Base-by-base conservation (phyloP, 2,329 filamentous ascomycete genomes). In the Pestalotiopsis sp. region DNA sequence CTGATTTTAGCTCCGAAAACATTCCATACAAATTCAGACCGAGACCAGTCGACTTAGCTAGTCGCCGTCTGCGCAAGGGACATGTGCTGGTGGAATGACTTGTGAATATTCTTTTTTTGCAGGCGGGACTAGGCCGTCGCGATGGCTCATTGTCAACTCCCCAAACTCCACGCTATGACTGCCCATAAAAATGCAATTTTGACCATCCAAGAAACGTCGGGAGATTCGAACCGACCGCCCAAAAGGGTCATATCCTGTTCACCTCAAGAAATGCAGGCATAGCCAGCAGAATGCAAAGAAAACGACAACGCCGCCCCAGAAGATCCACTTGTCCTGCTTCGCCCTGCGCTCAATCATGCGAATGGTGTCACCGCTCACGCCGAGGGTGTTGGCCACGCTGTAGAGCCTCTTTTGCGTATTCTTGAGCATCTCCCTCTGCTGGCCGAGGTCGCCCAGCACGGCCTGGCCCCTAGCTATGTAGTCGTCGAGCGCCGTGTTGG, bases 241-340 rank as follows among this genome's bases (percentile, higher is more conserved):
- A 17, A 17, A 52, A 23, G 14, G 57, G 25, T 77, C 31, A 9
- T 36, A 36, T 36, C 31, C 27, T 58, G 58, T 27, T 39, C 56
- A 95, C 78, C 93, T 85, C 81, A 99, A 80, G 78, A 89, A 98
- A 81, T 95, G 92, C 77, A 99, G 78, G 68, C 97, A 94, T 72
- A 96, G 82, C 90, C 94, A 98, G 81, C 95, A 97, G 78, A 99
- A 99, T 49, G 88, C 78, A 76, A 98, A 93, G 80, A 99, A 99
- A 45, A 96, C 81, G 4, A 97, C 81, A 2, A 95, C 94, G 0
- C 96, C 94, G 0, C 85, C 92, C 87, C 92, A 93, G 80, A 99
- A 99, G 45, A 99, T 97, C 94, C 95, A 98, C 82, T 98, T 98
- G 80, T 99, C 96, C 84, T 98, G 93, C 80, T 90, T 92, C 65